Evolutionary conservation across 345 rosid genomes (phyloP).

Genomic region (Geranium rotundifolium): DNA sequence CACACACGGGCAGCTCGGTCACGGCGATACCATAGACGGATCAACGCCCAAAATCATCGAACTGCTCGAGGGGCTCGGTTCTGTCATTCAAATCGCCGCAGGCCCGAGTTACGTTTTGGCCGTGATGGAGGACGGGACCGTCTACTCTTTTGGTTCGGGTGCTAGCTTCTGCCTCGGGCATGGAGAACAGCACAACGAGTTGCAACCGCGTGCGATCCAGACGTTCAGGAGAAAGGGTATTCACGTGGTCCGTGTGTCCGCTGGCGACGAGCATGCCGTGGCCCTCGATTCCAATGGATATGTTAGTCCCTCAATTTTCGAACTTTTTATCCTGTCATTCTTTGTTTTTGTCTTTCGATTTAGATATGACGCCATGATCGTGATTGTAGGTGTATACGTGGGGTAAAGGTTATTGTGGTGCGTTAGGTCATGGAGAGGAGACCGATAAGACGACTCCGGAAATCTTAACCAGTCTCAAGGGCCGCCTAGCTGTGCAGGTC

Average conservation of each 20-base stretch:
- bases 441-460: conserved; percentile 76
- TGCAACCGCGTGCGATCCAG: conserved; percentile 65
- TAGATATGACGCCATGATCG: conserved; percentile 1
- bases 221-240: conserved; percentile 58
- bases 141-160: conserved; percentile 91
- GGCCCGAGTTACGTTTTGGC: conserved; percentile 82
- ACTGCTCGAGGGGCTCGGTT: conserved; percentile 36
- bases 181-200: conserved; percentile 87
- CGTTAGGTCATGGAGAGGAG: conserved; percentile 94
- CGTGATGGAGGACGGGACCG: conserved; percentile 49
- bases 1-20: conserved; percentile 86
- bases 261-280: conserved; percentile 94
- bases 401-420: conserved; percentile 99
- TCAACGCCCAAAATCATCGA: conserved; percentile 61
- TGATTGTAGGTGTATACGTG: conserved; percentile 70
- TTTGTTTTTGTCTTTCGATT: neutral
- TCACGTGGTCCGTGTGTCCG: conserved; percentile 79
- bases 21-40: conserved; percentile 72
- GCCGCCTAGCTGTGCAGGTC: conserved; percentile 68
- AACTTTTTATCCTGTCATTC: too few relatives aligned
- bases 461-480: conserved; percentile 49
- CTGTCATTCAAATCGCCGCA: conserved; percentile 73
- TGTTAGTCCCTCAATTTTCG: conserved; percentile 30
- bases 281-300: conserved; percentile 91
- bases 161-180: conserved; percentile 90